Evolutionary conservation across 495 filamentous ascomycete species (phyloP).

Genomic region (Penicillium argentinense): DNA sequence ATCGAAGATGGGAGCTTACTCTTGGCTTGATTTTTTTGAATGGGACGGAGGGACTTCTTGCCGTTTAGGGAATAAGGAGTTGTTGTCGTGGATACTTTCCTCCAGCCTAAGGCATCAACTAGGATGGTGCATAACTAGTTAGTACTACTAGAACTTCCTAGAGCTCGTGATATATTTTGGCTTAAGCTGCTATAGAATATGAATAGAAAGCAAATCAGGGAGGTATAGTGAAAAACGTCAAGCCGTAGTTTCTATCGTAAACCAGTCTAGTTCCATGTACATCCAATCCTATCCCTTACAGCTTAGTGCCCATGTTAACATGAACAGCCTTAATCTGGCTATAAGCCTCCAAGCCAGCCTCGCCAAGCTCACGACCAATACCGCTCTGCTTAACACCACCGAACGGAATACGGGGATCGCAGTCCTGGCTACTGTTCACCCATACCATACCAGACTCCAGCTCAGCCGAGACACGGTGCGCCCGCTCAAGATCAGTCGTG

Average conservation of each 20-base stretch:
- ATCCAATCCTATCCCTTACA: slow-evolving; percentile 10
- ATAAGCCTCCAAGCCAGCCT: slow-evolving; percentile 78
- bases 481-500: slow-evolving; percentile 72
- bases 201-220: too few relatives aligned
- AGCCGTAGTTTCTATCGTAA: slow-evolving; percentile 9
- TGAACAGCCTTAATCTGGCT: slow-evolving; percentile 76
- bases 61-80: too few relatives aligned
- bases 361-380: slow-evolving; percentile 84
- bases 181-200: too few relatives aligned
- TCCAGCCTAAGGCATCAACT: too few relatives aligned
- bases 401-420: slow-evolving; percentile 73
- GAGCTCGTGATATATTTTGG: too few relatives aligned
- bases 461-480: slow-evolving; percentile 76
- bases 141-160: too few relatives aligned
- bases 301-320: slow-evolving; percentile 63
- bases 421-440: slow-evolving; percentile 83
- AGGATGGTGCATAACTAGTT: too few relatives aligned
- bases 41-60: too few relatives aligned
- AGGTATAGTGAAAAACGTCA: too few relatives aligned
- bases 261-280: background rate
- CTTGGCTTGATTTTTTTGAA: too few relatives aligned
- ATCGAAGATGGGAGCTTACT: too few relatives aligned
- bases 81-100: too few relatives aligned
- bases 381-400: slow-evolving; percentile 95
- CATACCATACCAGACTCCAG: slow-evolving; percentile 96